These are phyloP conservation scores for Boechera retrofracta DNA, from an alignment of 345 rosid species.

Conservation along the genomic window DNA sequence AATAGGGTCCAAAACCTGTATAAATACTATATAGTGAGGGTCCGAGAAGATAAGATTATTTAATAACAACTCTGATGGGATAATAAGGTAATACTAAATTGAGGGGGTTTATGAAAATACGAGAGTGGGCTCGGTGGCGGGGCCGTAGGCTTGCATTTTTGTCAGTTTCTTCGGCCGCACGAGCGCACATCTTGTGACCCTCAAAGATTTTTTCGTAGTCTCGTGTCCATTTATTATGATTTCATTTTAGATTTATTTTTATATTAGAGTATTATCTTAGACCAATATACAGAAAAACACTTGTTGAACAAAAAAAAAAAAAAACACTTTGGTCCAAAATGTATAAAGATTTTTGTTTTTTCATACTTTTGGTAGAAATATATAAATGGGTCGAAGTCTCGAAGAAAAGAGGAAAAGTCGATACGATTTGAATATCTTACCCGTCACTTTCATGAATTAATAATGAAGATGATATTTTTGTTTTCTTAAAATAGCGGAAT, in stretches of 20 bases:
- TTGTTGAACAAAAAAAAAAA: neutral
- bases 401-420: constrained; percentile 30
- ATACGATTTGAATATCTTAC: constrained; percentile 32
- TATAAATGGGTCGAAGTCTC: neutral
- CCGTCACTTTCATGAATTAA: constrained; percentile 37
- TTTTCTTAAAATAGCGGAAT: constrained; percentile 35
- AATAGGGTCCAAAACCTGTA: neutral
- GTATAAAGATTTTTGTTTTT: too few relatives aligned
- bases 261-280: neutral
- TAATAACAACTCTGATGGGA: neutral
- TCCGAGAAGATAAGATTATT: neutral
- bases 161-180: constrained; percentile 45
- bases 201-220: constrained; percentile 11
- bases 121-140: constrained; percentile 25
- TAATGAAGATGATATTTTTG: constrained; percentile 23
- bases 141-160: constrained; percentile 27
- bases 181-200: constrained; percentile 40
- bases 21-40: neutral
- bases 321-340: neutral
- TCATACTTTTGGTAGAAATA: neutral
- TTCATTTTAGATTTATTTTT: neutral
- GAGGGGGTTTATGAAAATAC: neutral
- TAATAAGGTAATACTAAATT: neutral
- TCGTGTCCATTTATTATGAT: neutral
- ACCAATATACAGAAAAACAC: neutral